These are phyloP conservation scores for Penstemon newberryi DNA, from an alignment of 257 asterid genomes.

Conservation along the genomic window DNA sequence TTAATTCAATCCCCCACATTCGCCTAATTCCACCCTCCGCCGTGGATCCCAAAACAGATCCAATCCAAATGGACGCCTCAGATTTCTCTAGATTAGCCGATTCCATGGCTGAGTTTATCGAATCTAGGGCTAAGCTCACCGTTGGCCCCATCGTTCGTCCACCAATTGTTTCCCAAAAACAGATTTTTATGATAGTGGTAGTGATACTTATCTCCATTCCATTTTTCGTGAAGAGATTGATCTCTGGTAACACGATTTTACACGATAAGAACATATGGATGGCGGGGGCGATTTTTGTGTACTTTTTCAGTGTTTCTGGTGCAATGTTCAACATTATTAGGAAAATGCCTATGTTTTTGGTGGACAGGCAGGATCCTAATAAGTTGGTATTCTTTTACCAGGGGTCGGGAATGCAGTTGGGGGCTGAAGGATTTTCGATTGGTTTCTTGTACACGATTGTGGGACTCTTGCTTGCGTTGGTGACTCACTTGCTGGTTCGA, in stretches of 20 bases:
- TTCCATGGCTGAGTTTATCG: conserved; percentile 80
- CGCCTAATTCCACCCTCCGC: conserved; percentile 69
- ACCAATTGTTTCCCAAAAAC: conserved; percentile 61
- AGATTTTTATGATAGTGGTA: conserved; percentile 42
- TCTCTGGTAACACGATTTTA: conserved; percentile 60
- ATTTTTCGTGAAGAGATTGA: conserved; percentile 52
- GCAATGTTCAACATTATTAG: conserved; percentile 86
- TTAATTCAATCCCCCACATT: conserved; percentile 78
- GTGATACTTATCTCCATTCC: conserved; percentile 56
- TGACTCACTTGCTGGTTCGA: conserved; percentile 56
- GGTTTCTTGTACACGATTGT: conserved; percentile 84
- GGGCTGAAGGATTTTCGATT: conserved; percentile 81
- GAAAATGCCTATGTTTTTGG: conserved; percentile 85
- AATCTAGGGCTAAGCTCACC: conserved; percentile 41
- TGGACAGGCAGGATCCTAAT: conserved; percentile 70
- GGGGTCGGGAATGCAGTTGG: conserved; percentile 93
- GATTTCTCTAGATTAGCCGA: conserved; percentile 72
- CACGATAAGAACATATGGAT: conserved; percentile 78
- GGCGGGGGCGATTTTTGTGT: conserved; percentile 75
- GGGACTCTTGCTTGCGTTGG: conserved; percentile 73
- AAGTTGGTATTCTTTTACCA: conserved; percentile 75
- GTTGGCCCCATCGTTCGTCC: conserved; percentile 69
- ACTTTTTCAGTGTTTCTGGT: conserved; percentile 95
- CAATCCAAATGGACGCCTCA: conserved; percentile 70
- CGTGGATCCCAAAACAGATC: conserved; percentile 47